Conservation (phyloP, 768 basidiomycete genomes). For the Cystobasidiopsis lactophilus region DNA sequence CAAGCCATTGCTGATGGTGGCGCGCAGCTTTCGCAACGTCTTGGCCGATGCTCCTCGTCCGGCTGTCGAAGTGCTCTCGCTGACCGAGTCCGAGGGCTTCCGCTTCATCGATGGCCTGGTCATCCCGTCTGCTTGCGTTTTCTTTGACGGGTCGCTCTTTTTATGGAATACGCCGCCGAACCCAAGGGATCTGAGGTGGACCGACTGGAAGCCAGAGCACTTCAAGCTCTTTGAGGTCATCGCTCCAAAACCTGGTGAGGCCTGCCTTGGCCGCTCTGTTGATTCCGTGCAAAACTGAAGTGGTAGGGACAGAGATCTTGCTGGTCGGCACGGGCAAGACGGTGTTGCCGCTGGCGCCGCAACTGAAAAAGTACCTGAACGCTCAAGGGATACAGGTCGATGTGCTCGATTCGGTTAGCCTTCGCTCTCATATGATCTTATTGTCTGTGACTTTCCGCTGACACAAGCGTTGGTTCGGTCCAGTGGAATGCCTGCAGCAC, state of each 20-base stretch:
- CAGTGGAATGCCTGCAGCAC: slow-evolving; percentile 82
- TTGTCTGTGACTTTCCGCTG: not conserved
- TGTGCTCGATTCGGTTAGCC: slow-evolving; percentile 64
- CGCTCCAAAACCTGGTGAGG: slow-evolving; percentile 65
- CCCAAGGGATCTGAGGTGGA: slow-evolving; percentile 28
- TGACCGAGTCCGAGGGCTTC: slow-evolving; percentile 14
- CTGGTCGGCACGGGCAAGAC: slow-evolving; percentile 65
- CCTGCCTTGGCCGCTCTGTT: slow-evolving; percentile 1
- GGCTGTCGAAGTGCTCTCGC: slow-evolving; percentile 10
- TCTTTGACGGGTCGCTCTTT: slow-evolving; percentile 65
- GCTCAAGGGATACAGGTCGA: slow-evolving; percentile 67
- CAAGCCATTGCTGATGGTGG: too few species aligned
- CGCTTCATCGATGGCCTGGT: slow-evolving; percentile 37
- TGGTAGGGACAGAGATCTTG: slow-evolving; percentile 46
- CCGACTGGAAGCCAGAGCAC: slow-evolving; percentile 47
- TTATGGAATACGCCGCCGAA: slow-evolving; percentile 63
- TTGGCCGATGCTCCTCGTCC: slow-evolving; percentile 13
- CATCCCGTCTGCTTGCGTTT: slow-evolving; percentile 53
- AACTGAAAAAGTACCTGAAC: slow-evolving; percentile 43
- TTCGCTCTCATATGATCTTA: too few species aligned
- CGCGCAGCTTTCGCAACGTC: slow-evolving; percentile 15
- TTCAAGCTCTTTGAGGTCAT: slow-evolving; percentile 64
- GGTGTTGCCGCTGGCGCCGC: slow-evolving; percentile 45
- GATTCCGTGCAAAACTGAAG: not conserved
- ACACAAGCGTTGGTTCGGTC: slow-evolving; percentile 18